These are phyloP conservation scores for Metschnikowia hibisci DNA, from an alignment of 805 yeast species.

Conservation along the genomic window DNA sequence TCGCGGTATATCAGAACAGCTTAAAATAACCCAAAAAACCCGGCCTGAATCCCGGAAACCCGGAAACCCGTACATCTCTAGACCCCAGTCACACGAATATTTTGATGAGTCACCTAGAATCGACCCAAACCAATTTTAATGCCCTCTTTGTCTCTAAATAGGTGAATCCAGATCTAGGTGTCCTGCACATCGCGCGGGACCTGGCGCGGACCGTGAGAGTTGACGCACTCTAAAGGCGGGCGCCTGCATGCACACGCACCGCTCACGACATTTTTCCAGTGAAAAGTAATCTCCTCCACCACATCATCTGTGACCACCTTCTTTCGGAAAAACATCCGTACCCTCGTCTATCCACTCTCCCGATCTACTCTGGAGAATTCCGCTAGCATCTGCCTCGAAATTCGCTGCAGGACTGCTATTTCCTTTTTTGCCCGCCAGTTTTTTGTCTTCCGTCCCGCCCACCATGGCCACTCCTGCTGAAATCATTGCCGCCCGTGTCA, in stretches of 20 bases:
- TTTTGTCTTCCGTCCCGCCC: slow-evolving; percentile 1
- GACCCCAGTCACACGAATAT: too few species aligned
- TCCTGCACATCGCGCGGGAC: neutral
- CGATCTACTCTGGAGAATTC: neutral
- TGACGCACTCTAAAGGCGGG: neutral
- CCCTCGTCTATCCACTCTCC: too few species aligned
- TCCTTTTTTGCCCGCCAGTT: slow-evolving; percentile 3
- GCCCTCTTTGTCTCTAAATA: too few species aligned
- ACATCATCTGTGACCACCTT: too few species aligned
- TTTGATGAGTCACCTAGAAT: too few species aligned
- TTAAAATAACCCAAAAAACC: too few species aligned
- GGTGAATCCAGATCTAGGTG: too few species aligned
- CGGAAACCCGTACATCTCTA: too few species aligned
- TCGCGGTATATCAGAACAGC: too few species aligned
- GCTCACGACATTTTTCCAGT: neutral
- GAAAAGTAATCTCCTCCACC: neutral
- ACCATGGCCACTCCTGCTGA: slow-evolving; percentile 46
- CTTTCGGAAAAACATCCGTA: too few species aligned
- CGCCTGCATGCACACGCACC: neutral
- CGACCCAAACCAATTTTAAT: too few species aligned
- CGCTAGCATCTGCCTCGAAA: neutral
- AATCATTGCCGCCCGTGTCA: slow-evolving; percentile 45
- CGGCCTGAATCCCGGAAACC: too few species aligned
- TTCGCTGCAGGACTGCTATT: neutral
- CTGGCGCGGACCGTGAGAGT: neutral